Conservation (phyloP, 495 filamentous ascomycete genomes). For the Annulohypoxylon moriforme region DNA sequence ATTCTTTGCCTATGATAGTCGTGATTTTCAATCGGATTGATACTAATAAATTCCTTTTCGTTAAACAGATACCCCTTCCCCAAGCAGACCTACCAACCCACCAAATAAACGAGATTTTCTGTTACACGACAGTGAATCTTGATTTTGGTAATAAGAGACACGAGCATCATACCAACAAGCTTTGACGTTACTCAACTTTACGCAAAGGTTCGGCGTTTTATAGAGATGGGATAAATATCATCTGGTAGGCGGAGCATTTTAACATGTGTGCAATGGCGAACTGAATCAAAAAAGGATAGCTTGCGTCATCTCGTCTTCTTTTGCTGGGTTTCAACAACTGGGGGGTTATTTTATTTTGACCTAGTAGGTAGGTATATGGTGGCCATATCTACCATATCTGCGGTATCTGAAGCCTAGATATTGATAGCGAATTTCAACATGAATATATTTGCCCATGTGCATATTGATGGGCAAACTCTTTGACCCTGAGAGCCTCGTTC, state of each 20-base stretch:
- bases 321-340: conserved; percentile 52
- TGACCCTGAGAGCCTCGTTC: neutral
- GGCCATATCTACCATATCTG: neutral
- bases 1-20: neutral
- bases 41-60: conserved; percentile 8
- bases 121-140: neutral
- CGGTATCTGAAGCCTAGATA: too few relatives aligned
- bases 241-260: conserved; percentile 17
- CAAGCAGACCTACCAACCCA: conserved; percentile 76
- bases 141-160: neutral
- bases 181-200: conserved; percentile 54
- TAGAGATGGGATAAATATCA: conserved; percentile 18
- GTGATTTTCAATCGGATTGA: neutral
- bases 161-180: conserved; percentile 30
- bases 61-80: conserved; percentile 78
- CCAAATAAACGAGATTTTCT: conserved; percentile 45
- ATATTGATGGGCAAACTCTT: neutral
- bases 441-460: neutral
- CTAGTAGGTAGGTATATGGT: neutral
- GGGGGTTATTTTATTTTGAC: conserved; percentile 5
- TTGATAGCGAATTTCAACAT: neutral
- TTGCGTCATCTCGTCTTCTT: conserved; percentile 22
- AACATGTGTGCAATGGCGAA: conserved; percentile 21
- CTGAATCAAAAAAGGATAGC: conserved; percentile 19
- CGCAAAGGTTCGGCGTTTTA: conserved; percentile 51